Base-by-base conservation (phyloP, 345 rosid species). In the Theobroma cacao region DNA sequence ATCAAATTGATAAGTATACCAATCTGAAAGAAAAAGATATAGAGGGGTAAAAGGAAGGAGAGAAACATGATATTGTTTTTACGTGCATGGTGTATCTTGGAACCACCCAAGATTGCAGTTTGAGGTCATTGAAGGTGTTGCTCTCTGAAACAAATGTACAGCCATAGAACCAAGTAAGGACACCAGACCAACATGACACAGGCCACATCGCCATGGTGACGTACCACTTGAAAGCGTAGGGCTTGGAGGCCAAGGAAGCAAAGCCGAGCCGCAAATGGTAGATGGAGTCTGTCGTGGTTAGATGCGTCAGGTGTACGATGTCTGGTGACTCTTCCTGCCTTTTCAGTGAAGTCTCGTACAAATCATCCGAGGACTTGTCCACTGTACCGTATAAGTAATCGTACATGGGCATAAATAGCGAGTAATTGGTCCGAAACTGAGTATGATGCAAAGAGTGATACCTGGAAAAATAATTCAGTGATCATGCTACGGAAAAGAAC, bases 361-460 rank as follows among this genome's bases (percentile, higher is more conserved):
- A 10, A 1, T 7, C 2, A 28, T 85, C 84, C 0, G 76, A n/a
- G 6, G 81, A 76, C 53, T 55, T 75, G 79, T 89, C 91, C 70
- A 60, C 15, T 0, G 90, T 89, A 24, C 58, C 75, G 1, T 85
- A 84, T 0, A 85, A 63, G 74, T 79, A 82, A 41, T 88, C 90
- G 13, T 89, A 89, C 2, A 89, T 1, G 0, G 91, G 91, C 91
- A 89, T 86, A 75, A 89, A 87, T 2, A 88, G 82, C 1, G 80
- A 47, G 82, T 84, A 88, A 40, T 86, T 88, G 18, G 86, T 88
- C 52, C 87, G 83, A 26, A 85, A 84, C 43, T 85, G 84, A 0
- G 88, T 85, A 67, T 88, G 91, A 66, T 85, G 91, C 20, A 85
- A 56, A 0, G 89, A 86, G 58, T 83, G 87, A 47, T 76, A 86